Conservation (phyloP, 2,329 filamentous ascomycete genomes). For the Cercospora sp. region DNA sequence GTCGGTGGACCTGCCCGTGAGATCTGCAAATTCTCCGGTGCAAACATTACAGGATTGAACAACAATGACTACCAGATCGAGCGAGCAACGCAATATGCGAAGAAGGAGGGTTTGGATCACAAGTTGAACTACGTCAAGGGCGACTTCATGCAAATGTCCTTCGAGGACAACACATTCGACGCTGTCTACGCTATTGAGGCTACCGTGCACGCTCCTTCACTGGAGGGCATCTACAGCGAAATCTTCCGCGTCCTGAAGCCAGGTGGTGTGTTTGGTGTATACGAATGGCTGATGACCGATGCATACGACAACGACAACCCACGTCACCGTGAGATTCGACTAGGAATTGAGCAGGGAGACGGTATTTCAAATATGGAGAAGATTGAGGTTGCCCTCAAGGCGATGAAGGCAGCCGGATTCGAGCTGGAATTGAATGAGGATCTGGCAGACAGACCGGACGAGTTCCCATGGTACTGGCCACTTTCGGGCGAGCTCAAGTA, state of each 20-base stretch:
- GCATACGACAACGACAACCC: constrained; percentile 87
- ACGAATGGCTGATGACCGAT: constrained; percentile 99
- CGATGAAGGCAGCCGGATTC: constrained; percentile 87
- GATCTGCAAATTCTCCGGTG: constrained; percentile 92
- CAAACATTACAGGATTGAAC: constrained; percentile 88
- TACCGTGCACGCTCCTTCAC: constrained; percentile 86
- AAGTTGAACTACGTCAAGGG: constrained; percentile 89
- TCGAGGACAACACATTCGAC: constrained; percentile 88
- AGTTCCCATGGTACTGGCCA: constrained; percentile 92
- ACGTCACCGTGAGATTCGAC: constrained; percentile 82
- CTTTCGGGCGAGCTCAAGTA: constrained; percentile 82
- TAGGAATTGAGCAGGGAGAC: constrained; percentile 92
- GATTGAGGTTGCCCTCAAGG: constrained; percentile 74
- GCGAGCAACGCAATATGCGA: constrained; percentile 81
- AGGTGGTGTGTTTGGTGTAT: constrained; percentile 91
- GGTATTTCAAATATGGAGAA: constrained; percentile 98
- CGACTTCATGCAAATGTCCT: constrained; percentile 99
- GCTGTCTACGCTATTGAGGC: constrained; percentile 97
- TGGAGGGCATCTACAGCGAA: constrained; percentile 89
- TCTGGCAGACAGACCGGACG: constrained; percentile 72
- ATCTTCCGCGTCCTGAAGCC: constrained; percentile 96
- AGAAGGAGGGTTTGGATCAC: constrained; percentile 74
- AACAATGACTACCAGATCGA: constrained; percentile 99
- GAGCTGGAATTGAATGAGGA: constrained; percentile 82
- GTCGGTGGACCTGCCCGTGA: constrained; percentile 93